Percentiles rank a stretch among this genome's conserved stretches.
These are phyloP conservation scores for Dovyalis caffra DNA, from an alignment of 345 rosid species.

Conservation along the genomic window DNA sequence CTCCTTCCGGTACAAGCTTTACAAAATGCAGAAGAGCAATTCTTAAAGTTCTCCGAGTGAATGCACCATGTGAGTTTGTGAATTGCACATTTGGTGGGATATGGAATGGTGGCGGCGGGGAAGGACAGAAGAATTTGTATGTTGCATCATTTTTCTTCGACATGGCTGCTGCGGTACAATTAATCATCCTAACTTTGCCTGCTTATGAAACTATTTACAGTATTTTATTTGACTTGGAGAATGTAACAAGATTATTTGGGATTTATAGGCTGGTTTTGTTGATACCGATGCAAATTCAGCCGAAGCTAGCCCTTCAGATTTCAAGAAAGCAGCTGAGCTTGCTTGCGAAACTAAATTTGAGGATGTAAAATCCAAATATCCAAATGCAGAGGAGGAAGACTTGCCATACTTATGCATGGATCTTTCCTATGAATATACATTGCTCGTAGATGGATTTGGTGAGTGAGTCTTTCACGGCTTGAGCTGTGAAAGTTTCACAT, in stretches of 20 bases:
- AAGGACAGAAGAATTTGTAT: conserved; percentile 85
- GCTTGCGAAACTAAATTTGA: conserved; percentile 71
- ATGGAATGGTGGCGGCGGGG: conserved; percentile 98
- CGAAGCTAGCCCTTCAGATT: conserved; percentile 61
- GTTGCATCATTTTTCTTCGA: conserved; percentile 93
- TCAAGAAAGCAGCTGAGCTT: conserved; percentile 66
- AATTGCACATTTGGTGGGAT: conserved; percentile 95
- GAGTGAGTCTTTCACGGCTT: too few relatives aligned
- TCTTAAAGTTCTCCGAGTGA: conserved; percentile 71
- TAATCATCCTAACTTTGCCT: neutral
- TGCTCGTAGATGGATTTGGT: conserved; percentile 85
- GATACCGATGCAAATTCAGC: conserved; percentile 55
- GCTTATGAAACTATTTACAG: neutral
- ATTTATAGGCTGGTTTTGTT: conserved; percentile 72
- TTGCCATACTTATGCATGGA: conserved; percentile 84
- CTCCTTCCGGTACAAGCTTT: conserved; percentile 63
- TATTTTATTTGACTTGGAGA: neutral
- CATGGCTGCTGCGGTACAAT: conserved; percentile 86
- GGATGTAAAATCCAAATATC: conserved; percentile 51
- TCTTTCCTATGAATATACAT: conserved; percentile 65
- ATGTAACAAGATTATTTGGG: conserved; percentile 9
- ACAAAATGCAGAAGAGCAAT: conserved; percentile 65
- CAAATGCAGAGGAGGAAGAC: conserved; percentile 44
- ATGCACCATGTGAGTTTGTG: conserved; percentile 83
- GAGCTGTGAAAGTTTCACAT: too few relatives aligned